Evolutionary conservation across 2,329 filamentous ascomycete species (phyloP).

Genomic region (Cercospora janseana): DNA sequence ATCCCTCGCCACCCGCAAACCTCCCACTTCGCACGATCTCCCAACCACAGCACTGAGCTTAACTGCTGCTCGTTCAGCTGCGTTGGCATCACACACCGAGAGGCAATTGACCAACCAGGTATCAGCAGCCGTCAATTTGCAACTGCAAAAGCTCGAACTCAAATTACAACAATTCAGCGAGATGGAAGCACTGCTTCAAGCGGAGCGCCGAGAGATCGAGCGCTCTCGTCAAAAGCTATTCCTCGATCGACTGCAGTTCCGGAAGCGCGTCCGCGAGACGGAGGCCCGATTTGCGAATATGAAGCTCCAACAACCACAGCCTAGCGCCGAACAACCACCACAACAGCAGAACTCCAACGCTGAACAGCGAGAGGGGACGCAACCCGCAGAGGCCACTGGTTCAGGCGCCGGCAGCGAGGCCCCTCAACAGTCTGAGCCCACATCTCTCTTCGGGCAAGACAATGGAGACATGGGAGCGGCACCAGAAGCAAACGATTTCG

Average conservation of each 20-base stretch:
- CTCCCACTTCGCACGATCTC: conserved; percentile 39
- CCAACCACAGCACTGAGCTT: conserved; percentile 81
- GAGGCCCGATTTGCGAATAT: conserved; percentile 56
- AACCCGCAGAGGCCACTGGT: conserved; percentile 3
- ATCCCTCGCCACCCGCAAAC: conserved; percentile 49
- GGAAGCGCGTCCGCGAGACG: conserved; percentile 78
- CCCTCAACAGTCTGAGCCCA: conserved; percentile 9
- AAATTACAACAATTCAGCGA: conserved; percentile 96
- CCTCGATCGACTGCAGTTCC: conserved; percentile 85
- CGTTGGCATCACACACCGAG: conserved; percentile 91
- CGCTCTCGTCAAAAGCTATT: conserved; percentile 89
- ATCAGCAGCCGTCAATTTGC: conserved; percentile 86
- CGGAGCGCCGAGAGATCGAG: conserved; percentile 89
- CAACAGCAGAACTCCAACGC: conserved; percentile 6
- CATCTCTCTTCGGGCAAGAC: conserved; percentile 9
- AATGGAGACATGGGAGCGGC: conserved; percentile 1
- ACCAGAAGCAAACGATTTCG: conserved; percentile 9
- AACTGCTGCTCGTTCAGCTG: conserved; percentile 80
- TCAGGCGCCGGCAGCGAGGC: conserved; percentile 4
- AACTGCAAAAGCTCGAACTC: conserved; percentile 91
- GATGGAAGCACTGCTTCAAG: conserved; percentile 87
- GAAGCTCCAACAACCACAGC: conserved; percentile 28
- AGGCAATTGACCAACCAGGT: conserved; percentile 94
- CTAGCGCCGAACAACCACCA: conserved; percentile 8
- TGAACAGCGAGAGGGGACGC: conserved; percentile 8